phyloP scores from a whole-genome alignment of 2,329 filamentous ascomycete species.

The Nemania serpens region DNA sequence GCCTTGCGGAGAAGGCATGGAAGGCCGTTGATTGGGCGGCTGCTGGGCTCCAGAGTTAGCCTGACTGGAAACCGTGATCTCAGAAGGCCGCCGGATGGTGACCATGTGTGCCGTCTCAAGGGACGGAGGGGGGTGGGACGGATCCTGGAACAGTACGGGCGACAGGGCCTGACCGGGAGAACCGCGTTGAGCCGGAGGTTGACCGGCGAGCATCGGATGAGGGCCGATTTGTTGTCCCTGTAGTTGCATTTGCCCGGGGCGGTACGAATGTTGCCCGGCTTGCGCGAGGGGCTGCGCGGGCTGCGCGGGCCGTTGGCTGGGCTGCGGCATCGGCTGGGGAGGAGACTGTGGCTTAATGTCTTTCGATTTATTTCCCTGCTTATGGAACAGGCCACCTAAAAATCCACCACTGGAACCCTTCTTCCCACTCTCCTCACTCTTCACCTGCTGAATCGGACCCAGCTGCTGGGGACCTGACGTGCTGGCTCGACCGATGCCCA shows the following conservation, averaged over 20 bases:
- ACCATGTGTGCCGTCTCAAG: constrained; percentile 33
- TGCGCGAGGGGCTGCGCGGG: constrained; percentile 31
- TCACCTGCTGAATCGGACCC: constrained; percentile 26
- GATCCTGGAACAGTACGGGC: constrained; percentile 17
- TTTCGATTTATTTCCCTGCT: constrained; percentile 35
- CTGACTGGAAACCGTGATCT: constrained; percentile 36
- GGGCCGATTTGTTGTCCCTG: constrained; percentile 33
- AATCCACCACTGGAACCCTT: constrained; percentile 35
- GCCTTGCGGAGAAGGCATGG: constrained; percentile 30
- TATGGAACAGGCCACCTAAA: constrained; percentile 37
- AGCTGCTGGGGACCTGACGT: constrained; percentile 24
- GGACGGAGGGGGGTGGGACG: constrained; percentile 17
- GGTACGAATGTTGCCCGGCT: constrained; percentile 28
- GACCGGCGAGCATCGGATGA: constrained; percentile 36
- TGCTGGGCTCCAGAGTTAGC: constrained; percentile 11
- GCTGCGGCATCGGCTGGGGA: constrained; percentile 24
- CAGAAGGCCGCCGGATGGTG: constrained; percentile 35
- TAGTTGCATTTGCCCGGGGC: constrained; percentile 34
- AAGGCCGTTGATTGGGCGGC: constrained; percentile 23
- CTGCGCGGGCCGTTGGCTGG: constrained; percentile 29
- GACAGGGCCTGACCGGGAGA: constrained; percentile 28
- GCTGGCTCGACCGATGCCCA: constrained; percentile 25
- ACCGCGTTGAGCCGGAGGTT: constrained; percentile 27
- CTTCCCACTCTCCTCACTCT: constrained; percentile 34
- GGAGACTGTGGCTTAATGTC: constrained; percentile 33